Percentiles rank a stretch among this genome's conserved stretches.
These are phyloP conservation scores for Pelargonium australe DNA, from an alignment of 441 rosid genomes.

Conservation along the genomic window DNA sequence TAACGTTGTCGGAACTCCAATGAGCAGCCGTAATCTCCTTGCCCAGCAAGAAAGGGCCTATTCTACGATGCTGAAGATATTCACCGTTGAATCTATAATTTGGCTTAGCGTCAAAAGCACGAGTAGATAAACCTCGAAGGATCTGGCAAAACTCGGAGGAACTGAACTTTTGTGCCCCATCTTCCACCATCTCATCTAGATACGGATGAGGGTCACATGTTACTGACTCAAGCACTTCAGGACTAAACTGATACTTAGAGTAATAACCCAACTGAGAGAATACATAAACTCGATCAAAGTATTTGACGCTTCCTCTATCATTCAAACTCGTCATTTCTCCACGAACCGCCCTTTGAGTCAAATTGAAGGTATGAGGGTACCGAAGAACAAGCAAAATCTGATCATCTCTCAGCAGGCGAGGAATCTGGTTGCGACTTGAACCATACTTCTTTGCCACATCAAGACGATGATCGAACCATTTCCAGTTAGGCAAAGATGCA, in stretches of 20 bases:
- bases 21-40: constrained; percentile 7
- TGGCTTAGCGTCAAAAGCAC: neutral
- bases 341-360: constrained; percentile 21
- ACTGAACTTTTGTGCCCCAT: constrained; percentile 12
- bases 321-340: constrained; percentile 26
- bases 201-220: constrained; percentile 14
- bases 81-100: constrained; percentile 13
- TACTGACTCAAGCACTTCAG: constrained; percentile 4
- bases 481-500: constrained; percentile 7
- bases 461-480: neutral
- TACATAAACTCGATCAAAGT: constrained; percentile 16
- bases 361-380: constrained; percentile 21
- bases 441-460: too few relatives aligned
- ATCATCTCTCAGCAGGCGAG: constrained; percentile 11
- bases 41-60: constrained; percentile 13
- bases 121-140: neutral
- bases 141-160: constrained; percentile 12
- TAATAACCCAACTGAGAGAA: constrained; percentile 14
- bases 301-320: neutral
- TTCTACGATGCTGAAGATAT: neutral
- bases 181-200: constrained; percentile 19
- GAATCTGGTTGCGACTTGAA: too few relatives aligned
- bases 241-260: constrained; percentile 10
- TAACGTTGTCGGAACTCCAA: neutral
- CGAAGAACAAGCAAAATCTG: constrained; percentile 23